These are phyloP conservation scores for Nepenthes gracilis DNA, from an alignment of 148 eudicot species.

Conservation along the genomic window DNA sequence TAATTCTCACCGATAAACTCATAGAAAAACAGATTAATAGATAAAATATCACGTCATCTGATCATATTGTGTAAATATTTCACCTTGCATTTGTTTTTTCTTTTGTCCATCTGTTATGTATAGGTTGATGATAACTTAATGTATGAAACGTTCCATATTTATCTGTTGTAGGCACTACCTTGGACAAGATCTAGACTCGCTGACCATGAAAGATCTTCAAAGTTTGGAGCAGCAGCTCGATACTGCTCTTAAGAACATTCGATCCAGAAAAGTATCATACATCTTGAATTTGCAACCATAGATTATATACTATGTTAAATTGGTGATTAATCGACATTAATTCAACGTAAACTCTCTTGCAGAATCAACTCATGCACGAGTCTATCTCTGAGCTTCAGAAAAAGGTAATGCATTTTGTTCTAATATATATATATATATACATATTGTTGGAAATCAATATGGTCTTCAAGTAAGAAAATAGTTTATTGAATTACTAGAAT, in stretches of 20 bases:
- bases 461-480: too few species aligned
- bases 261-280: constrained; percentile 11
- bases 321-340: background rate
- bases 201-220: constrained; percentile 13
- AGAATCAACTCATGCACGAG: constrained; percentile 53
- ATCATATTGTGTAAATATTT: too few species aligned
- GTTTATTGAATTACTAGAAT: too few species aligned
- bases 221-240: constrained; percentile 22
- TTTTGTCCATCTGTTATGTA: background rate
- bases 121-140: background rate
- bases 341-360: background rate
- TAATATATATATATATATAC: too few species aligned
- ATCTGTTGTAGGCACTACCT: constrained; percentile 11
- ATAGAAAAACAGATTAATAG: too few species aligned
- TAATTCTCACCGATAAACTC: too few species aligned
- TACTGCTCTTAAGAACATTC: constrained; percentile 14
- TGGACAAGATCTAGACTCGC: constrained; percentile 16
- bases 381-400: background rate
- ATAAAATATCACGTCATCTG: too few species aligned
- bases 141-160: background rate
- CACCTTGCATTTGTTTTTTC: background rate
- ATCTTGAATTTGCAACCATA: background rate
- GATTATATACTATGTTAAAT: background rate
- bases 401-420: too few species aligned
- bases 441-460: too few species aligned